Conservation (phyloP, 768 basidiomycete genomes). For the Suillus subluteus region DNA sequence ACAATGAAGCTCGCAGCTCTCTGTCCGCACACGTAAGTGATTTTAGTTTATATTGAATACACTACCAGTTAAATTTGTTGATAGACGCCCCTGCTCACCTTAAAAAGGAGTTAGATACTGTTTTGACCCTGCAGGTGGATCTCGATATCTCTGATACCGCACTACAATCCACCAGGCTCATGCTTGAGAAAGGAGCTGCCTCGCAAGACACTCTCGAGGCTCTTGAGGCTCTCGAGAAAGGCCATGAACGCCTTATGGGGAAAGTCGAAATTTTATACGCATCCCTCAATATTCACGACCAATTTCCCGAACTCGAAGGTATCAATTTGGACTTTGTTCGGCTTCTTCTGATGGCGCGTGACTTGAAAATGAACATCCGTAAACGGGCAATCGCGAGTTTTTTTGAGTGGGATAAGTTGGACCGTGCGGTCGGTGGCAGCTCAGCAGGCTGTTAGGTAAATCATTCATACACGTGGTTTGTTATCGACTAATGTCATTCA, state of each 20-base stretch:
- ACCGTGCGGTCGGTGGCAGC: constrained; percentile 36
- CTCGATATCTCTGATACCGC: constrained; percentile 28
- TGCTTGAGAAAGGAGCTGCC: constrained; percentile 13
- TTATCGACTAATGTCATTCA: neutral
- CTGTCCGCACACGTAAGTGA: constrained; percentile 34
- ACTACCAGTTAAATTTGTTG: neutral
- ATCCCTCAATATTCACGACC: constrained; percentile 37
- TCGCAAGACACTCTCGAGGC: constrained; percentile 17
- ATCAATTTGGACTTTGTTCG: constrained; percentile 34
- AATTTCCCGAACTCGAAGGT: constrained; percentile 37
- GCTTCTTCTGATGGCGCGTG: constrained; percentile 36
- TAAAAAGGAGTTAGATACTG: constrained; percentile 36
- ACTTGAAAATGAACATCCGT: constrained; percentile 44
- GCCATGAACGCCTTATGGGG: constrained; percentile 23
- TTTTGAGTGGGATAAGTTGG: constrained; percentile 41
- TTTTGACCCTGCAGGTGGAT: constrained; percentile 35
- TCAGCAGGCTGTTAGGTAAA: constrained; percentile 25
- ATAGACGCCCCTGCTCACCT: constrained; percentile 34
- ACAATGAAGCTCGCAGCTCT: constrained; percentile 37
- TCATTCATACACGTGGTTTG: neutral
- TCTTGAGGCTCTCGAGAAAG: constrained; percentile 18
- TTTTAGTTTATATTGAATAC: no score
- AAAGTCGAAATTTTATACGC: constrained; percentile 37
- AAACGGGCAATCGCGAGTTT: constrained; percentile 38
- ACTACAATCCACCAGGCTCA: constrained; percentile 18